A percentile compares a stretch with the other conserved stretches of the same genome.
Evolutionary conservation across 345 rosid species (phyloP).

Genomic region (Pelargonium nanum): DNA sequence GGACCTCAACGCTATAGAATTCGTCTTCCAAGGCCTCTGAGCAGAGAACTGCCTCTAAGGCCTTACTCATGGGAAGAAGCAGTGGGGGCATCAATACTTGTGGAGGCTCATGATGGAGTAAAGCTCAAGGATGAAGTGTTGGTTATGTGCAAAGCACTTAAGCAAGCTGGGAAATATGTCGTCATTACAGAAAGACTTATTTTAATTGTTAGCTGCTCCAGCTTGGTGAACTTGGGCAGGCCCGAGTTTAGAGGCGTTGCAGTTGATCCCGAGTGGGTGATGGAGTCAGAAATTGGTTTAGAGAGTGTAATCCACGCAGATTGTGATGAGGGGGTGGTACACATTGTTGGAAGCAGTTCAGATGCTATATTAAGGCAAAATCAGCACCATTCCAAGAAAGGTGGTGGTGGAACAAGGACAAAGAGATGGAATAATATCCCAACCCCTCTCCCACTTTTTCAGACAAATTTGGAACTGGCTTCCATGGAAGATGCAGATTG

Average conservation of each 20-base stretch:
- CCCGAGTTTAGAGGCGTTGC: conserved; percentile 68
- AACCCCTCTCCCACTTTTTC: conserved; percentile 58
- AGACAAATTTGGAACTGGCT: conserved; percentile 53
- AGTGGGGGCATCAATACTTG: conserved; percentile 60
- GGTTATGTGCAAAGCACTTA: conserved; percentile 64
- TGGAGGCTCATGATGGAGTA: conserved; percentile 44
- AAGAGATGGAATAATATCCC: conserved; percentile 43
- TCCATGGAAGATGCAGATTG: conserved; percentile 44
- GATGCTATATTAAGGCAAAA: conserved; percentile 48
- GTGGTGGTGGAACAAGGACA: conserved; percentile 28
- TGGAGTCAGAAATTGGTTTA: conserved; percentile 60
- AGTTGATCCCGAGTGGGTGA: conserved; percentile 51
- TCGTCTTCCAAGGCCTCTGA: conserved; percentile 72
- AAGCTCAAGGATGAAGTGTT: conserved; percentile 54
- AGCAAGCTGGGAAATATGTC: conserved; percentile 54
- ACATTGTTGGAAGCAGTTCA: conserved; percentile 70
- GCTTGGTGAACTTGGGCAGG: conserved; percentile 48
- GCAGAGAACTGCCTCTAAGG: conserved; percentile 64
- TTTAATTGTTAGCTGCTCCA: conserved; percentile 48
- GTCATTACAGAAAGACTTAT: conserved; percentile 56
- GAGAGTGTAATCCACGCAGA: conserved; percentile 69
- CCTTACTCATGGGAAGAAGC: conserved; percentile 97
- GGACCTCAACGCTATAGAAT: conserved; percentile 47
- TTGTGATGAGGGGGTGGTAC: conserved; percentile 38
- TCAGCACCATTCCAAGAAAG: conserved; percentile 37